Evolutionary conservation across 768 basidiomycete genomes (phyloP).

Genomic region (Leccinum boreale): DNA sequence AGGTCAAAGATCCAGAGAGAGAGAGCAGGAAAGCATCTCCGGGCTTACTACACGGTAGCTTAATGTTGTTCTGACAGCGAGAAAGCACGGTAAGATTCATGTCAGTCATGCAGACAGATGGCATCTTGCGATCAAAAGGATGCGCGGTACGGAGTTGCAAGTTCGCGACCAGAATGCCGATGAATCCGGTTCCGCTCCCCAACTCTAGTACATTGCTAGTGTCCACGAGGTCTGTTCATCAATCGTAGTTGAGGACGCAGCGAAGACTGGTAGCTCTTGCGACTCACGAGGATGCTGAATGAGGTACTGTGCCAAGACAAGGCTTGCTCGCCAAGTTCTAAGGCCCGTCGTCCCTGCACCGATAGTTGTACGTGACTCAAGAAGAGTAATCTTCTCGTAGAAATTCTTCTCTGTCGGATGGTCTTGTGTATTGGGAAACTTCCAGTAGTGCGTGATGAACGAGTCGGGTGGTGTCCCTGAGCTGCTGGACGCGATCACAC

Average conservation of each 20-base stretch:
- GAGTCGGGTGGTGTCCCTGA: constrained; percentile 38
- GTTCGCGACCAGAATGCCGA: constrained; percentile 59
- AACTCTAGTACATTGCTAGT: constrained; percentile 61
- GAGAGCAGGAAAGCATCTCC: not conserved
- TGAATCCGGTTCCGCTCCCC: constrained; percentile 74
- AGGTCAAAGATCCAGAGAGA: not conserved
- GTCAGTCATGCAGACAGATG: constrained; percentile 57
- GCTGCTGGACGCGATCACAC: constrained; percentile 8
- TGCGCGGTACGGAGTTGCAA: constrained; percentile 40
- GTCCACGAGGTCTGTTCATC: constrained; percentile 5
- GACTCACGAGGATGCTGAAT: constrained; percentile 51
- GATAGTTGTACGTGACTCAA: constrained; percentile 72
- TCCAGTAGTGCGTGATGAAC: constrained; percentile 69
- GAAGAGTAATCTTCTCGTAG: constrained; percentile 51
- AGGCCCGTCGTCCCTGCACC: constrained; percentile 66
- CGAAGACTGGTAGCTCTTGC: not conserved
- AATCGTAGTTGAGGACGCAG: not conserved
- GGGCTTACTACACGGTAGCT: constrained; percentile 65
- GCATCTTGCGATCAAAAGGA: not conserved
- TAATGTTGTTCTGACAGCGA: constrained; percentile 57
- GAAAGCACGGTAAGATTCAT: constrained; percentile 58
- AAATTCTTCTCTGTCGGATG: not conserved
- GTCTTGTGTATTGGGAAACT: constrained; percentile 3
- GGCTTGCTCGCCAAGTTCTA: constrained; percentile 76
- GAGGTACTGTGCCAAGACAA: constrained; percentile 61